Percentiles rank a stretch among this genome's conserved stretches.
Conservation (phyloP, 495 filamentous ascomycete species). For the Cladorrhinum samala region DNA sequence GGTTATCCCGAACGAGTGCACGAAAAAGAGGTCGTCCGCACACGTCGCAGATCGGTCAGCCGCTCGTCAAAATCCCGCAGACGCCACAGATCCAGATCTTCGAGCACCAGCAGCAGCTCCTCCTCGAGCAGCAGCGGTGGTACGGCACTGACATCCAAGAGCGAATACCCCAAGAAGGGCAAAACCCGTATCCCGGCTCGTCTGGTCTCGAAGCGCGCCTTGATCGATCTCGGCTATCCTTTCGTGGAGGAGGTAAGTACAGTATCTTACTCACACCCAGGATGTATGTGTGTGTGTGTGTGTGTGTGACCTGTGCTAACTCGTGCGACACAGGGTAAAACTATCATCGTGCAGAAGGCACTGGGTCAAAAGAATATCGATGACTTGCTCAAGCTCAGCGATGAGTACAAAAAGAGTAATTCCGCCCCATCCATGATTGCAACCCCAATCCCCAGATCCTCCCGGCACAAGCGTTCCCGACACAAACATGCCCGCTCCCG, state of each 20-base stretch:
- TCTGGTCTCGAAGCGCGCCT: slow-evolving; percentile 67
- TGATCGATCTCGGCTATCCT: slow-evolving; percentile 79
- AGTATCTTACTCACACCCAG: background rate
- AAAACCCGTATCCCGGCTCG: slow-evolving; percentile 79
- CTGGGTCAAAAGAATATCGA: slow-evolving; percentile 87
- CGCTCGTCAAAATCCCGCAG: slow-evolving; percentile 26
- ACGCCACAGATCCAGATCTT: slow-evolving; percentile 22
- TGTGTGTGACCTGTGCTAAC: too few species aligned
- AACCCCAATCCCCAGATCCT: background rate
- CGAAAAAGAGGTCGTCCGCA: slow-evolving; percentile 44
- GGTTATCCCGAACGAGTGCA: slow-evolving; percentile 50
- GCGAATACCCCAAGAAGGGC: slow-evolving; percentile 70
- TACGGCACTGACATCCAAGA: slow-evolving; percentile 43
- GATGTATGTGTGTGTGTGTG: too few species aligned
- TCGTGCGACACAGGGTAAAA: slow-evolving; percentile 74
- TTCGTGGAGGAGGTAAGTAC: slow-evolving; percentile 71
- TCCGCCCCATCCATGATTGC: background rate
- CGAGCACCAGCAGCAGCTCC: slow-evolving; percentile 30
- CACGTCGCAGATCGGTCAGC: slow-evolving; percentile 31
- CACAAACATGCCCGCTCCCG: background rate
- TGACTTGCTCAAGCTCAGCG: slow-evolving; percentile 74
- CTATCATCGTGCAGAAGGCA: slow-evolving; percentile 71
- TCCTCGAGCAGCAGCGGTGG: slow-evolving; percentile 40
- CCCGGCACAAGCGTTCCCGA: background rate
- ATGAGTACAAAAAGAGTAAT: slow-evolving; percentile 56